phyloP scores from a whole-genome alignment of 2,329 filamentous ascomycete genomes.

The Geosmithia putterillii region DNA sequence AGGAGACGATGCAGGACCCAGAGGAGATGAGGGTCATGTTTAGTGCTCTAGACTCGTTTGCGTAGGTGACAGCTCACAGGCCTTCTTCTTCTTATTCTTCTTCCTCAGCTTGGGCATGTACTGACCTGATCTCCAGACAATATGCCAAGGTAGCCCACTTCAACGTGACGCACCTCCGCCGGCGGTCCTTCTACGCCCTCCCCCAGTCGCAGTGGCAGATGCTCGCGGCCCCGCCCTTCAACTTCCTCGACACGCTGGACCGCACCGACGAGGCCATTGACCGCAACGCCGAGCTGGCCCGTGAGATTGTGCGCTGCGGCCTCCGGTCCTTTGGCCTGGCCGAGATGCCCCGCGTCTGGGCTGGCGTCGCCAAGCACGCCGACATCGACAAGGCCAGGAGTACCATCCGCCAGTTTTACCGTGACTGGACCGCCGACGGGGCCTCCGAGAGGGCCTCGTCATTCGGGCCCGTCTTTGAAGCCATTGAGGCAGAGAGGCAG shows the following conservation, averaged over 20 bases:
- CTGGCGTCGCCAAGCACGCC: constrained; percentile 53
- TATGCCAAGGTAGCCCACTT: constrained; percentile 78
- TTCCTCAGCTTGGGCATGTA: background rate
- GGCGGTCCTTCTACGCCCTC: constrained; percentile 87
- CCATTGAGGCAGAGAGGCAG: constrained; percentile 40
- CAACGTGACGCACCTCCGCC: constrained; percentile 80
- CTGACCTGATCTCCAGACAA: constrained; percentile 40
- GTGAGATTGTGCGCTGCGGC: constrained; percentile 61
- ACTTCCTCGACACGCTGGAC: constrained; percentile 65
- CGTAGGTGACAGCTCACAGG: constrained; percentile 41
- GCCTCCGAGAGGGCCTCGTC: constrained; percentile 60
- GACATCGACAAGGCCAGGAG: constrained; percentile 89
- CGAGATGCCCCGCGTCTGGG: constrained; percentile 50
- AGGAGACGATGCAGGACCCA: constrained; percentile 45
- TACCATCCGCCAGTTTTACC: constrained; percentile 85
- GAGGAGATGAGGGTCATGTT: constrained; percentile 75
- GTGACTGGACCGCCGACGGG: constrained; percentile 84
- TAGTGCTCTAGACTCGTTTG: constrained; percentile 76
- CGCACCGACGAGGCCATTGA: constrained; percentile 82
- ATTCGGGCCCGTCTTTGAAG: constrained; percentile 60
- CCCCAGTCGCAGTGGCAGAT: constrained; percentile 75
- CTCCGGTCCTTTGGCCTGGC: constrained; percentile 54
- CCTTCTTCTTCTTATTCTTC: background rate
- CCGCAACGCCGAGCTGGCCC: constrained; percentile 70
- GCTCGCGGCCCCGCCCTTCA: constrained; percentile 71